Base-by-base conservation (phyloP, 2,329 filamentous ascomycete genomes). In the Bipolaris gigantea region DNA sequence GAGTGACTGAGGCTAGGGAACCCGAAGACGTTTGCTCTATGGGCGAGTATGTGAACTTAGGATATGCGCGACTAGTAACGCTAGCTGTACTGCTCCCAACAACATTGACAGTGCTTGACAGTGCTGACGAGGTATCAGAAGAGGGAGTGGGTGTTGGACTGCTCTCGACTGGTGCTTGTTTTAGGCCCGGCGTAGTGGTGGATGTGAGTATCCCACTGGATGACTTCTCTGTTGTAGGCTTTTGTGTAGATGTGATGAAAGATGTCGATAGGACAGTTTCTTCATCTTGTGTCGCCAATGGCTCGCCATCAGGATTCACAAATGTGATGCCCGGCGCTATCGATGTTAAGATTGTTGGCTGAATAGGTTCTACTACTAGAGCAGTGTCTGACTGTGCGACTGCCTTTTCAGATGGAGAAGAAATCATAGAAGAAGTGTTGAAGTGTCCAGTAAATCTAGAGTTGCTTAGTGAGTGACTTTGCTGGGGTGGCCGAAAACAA, bases 301-400 rank as follows among this genome's bases (percentile, higher is more conserved):
- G 71, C 30, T 65, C 53, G 13, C 71, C 70, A 32, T 70, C 56
- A 0, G 66, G 66, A 40, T 71, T 55, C 11, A 65, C 50, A 42
- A 74, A 75, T 3, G 71, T 75, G 36, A 74, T 63, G 15, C 63
- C 69, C 16, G 70, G 50, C 53, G 60, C 51, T 38, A 65, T 63
- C 5, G 55, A 53, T 11, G 65, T 70, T 43, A 70, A 63, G 25
- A 73, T 50, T 1, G 69, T 67, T 3, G 52, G 63, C 33, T 66
- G 60, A 3, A 75, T 64, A 1, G 73, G 73, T 25, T 70, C 61
- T 30, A 74, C 65, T 8, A 73, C 55, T 6, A 74, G 53, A 49
- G 67, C 70, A 42, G 72, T 70, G 25, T 73, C 65, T 36, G 65
- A 70, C 30, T 71, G 59, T 21, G 64, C 65, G 45, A 16, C 8